Percentiles rank a stretch among this genome's conserved stretches.
Conservation (phyloP, 345 rosid species). For the Pelargonium nanum region DNA sequence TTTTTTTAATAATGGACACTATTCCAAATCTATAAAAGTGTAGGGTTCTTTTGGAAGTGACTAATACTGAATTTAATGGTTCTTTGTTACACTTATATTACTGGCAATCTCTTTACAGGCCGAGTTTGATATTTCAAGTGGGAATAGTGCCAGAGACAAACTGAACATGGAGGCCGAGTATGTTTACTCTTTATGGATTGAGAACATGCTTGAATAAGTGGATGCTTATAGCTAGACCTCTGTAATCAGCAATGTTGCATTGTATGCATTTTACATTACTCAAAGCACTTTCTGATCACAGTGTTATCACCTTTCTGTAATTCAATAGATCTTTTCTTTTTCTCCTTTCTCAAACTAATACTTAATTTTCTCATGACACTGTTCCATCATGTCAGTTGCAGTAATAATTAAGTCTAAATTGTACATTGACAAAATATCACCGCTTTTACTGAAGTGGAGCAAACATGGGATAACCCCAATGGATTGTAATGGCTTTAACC, state of each 20-base stretch:
- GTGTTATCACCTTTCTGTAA: neutral
- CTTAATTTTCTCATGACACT: neutral
- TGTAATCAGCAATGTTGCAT: neutral
- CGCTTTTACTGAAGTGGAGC: neutral
- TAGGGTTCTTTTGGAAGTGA: neutral
- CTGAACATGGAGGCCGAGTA: constrained; percentile 81
- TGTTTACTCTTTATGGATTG: constrained; percentile 19
- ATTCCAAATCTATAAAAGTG: too few species aligned
- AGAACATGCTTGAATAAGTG: constrained; percentile 4
- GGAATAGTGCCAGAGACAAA: constrained; percentile 59
- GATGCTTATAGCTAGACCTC: neutral
- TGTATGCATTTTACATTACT: neutral
- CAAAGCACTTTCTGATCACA: neutral
- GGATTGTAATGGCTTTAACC: neutral
- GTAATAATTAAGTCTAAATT: neutral
- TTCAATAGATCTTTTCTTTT: neutral
- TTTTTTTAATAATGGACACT: too few species aligned
- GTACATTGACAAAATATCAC: neutral
- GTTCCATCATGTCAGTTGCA: neutral
- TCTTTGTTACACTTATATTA: constrained; percentile 12
- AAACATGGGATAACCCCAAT: neutral
- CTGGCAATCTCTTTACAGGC: constrained; percentile 42
- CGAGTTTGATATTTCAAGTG: constrained; percentile 55
- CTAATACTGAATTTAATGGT: neutral
- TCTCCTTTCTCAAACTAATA: neutral